These are phyloP conservation scores for Colletotrichum kahawae DNA, from an alignment of 2,329 filamentous ascomycete genomes.

Conservation along the genomic window DNA sequence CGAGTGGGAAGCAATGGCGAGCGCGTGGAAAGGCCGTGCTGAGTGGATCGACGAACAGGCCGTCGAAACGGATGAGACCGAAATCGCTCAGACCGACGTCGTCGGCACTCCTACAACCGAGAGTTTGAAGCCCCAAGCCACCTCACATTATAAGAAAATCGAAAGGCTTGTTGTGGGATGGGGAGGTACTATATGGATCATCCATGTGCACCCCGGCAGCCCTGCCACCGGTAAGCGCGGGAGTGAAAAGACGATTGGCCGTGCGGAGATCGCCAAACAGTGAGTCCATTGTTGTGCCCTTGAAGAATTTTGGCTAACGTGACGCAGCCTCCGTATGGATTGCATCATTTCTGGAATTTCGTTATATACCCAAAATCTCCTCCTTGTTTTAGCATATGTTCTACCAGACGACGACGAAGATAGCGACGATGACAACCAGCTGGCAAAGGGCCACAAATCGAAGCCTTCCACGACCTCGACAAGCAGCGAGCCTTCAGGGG, in stretches of 20 bases:
- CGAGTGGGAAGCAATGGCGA: slow-evolving; percentile 95
- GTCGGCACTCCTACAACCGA: slow-evolving; percentile 48
- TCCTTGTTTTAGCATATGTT: slow-evolving; percentile 91
- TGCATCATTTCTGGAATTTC: slow-evolving; percentile 98
- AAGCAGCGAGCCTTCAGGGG: slow-evolving; percentile 65
- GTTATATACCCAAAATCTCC: slow-evolving; percentile 88
- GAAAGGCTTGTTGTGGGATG: slow-evolving; percentile 93
- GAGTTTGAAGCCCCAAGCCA: slow-evolving; percentile 54
- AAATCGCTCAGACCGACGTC: slow-evolving; percentile 37
- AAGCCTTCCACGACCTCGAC: slow-evolving; percentile 51
- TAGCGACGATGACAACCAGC: slow-evolving; percentile 43
- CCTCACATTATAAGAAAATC: slow-evolving; percentile 52
- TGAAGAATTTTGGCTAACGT: slow-evolving; percentile 28
- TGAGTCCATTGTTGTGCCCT: slow-evolving; percentile 50
- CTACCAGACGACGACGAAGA: slow-evolving; percentile 74
- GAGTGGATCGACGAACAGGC: slow-evolving; percentile 92
- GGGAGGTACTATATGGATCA: slow-evolving; percentile 95
- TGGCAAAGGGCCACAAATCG: slow-evolving; percentile 43
- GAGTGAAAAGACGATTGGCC: slow-evolving; percentile 75
- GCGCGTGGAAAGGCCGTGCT: slow-evolving; percentile 88
- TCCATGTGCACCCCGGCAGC: slow-evolving; percentile 85
- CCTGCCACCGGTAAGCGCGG: slow-evolving; percentile 68
- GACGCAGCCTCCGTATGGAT: slow-evolving; percentile 81
- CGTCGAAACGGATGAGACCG: slow-evolving; percentile 74
- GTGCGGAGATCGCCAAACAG: slow-evolving; percentile 92